phyloP scores from a whole-genome alignment of 148 eudicot genomes.

The Rhododendron kiyosumense region DNA sequence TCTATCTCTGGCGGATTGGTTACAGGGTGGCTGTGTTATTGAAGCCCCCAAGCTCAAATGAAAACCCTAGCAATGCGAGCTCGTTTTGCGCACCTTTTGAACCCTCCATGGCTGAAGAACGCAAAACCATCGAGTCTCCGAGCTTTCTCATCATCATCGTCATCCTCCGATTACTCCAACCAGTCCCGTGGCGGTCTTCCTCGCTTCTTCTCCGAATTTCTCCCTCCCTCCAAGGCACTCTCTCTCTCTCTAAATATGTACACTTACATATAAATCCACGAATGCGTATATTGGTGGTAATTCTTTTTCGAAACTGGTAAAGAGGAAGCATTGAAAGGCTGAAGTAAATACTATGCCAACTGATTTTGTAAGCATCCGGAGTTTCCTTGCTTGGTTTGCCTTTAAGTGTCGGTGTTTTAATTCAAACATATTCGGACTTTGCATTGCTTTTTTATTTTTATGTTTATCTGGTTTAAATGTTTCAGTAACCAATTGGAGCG shows the following conservation, averaged over 20 bases:
- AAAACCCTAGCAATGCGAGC: constrained; percentile 13
- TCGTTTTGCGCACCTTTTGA: constrained; percentile 9
- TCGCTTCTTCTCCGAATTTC: constrained; percentile 74
- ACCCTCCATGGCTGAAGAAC: constrained; percentile 7
- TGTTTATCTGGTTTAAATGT: background rate
- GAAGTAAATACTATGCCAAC: background rate
- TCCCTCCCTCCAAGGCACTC: constrained; percentile 66
- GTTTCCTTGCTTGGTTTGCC: background rate
- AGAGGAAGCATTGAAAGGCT: background rate
- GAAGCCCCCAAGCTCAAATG: background rate
- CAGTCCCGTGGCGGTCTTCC: constrained; percentile 95
- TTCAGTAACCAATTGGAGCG: background rate
- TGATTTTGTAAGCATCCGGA: background rate
- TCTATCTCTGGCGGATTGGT: too few relatives aligned
- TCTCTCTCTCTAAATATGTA: too few relatives aligned
- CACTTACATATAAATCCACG: background rate
- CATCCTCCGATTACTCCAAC: constrained; percentile 44
- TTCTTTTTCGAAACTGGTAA: background rate
- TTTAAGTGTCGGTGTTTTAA: background rate
- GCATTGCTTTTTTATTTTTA: background rate
- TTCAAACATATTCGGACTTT: background rate
- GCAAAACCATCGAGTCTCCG: background rate
- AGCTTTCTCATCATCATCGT: constrained; percentile 26
- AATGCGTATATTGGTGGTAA: background rate
- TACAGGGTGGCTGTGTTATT: too few relatives aligned